Base-by-base conservation (phyloP, 2,329 filamentous ascomycete genomes). In the Phaeosphaeriaceae sp. region DNA sequence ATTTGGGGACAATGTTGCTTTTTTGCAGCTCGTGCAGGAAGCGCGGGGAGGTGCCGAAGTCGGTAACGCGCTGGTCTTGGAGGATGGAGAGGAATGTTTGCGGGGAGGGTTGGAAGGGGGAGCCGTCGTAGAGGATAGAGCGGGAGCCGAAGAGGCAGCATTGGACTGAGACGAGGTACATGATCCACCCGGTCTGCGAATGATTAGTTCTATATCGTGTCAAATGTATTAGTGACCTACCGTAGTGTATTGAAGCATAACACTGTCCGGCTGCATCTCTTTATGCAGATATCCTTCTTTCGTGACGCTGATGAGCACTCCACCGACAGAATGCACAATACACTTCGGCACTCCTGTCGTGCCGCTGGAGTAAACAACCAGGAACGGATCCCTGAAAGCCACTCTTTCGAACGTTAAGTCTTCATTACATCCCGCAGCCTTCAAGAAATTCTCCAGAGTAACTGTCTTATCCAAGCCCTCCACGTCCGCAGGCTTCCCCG, bases 271-370 rank as follows among this genome's bases (percentile, higher is more conserved):
- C 0, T 74, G 74, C 44, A 82, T 66, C 49, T 84, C 79, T 7
- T 80, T 74, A 63, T 89, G 85, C 21, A 89, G 69, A 21, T 72
- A 76, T 1, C 79, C 81, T 73, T 96, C 92, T 71, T 93, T 89
- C 42, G 75, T 76, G 1, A 73, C 71, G 49, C 77, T 91, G 62
- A 92, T 61, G 27, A 91, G 75, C 1, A 86, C 78, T 0, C 89
- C 88, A 3, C 90, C 90, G 1, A 87, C 84, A 1, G 87, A 89
- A 74, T 96, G 92, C 2, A 94, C 91, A 62, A 96, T 95, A 58
- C 91, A 93, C 71, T 96, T 96, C 13, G 92, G 92, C 20, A 86
- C 87, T 3, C 92, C 92, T 0, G 92, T 96, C 0, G 92, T 96
- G 1, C 92, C 92, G 1, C 88, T 91, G 0, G 89, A 86, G 70